Base-by-base conservation (phyloP, 805 yeast genomes). In the Aciculoconidium aculeatum region DNA sequence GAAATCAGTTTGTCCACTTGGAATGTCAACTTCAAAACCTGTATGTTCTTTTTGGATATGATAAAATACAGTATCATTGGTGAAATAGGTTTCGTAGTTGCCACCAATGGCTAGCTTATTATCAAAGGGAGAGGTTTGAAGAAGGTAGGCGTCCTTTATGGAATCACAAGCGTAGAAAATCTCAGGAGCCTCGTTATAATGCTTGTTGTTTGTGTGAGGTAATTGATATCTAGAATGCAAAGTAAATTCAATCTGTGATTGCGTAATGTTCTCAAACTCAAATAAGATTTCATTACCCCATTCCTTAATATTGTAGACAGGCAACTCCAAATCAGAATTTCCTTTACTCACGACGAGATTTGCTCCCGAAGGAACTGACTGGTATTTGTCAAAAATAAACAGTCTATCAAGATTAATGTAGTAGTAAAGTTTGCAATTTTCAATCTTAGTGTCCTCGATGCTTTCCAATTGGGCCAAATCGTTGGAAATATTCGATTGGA, bases 211-310 rank as follows among this genome's bases (percentile, higher is more conserved):
- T 10, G 11, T 10, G 5, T 27, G 30, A 3, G 67, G 67, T n/a
- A 36, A 34, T 40, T 61, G 67, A 37, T 65, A 65, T 20, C 70
- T 42, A 6, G 68, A 53, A 36, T 65, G 69, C 6, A 65, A 35
- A 6, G 56, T 56, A 16, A 63, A 34, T 11, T 45, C 49, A 4
- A 58, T 35, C 10, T 32, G 37, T 9, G 16, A 17, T 8, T 27
- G 25, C 2, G 39, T 24, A 7, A 23, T 14, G 13, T 37, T 31
- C 13, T 41, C 39, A 23, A 52, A 39, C 32, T 56, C 60, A 25
- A 61, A 32, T 18, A 65, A 39, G 4, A 58, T 36, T 34, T 64
- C 68, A 33, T 47, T 56, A 0, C 70, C 70, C 70, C 70, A 64
- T 28, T 49, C 49, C 2, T 32, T 15, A 7, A 61, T 43, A 11